Conservation (phyloP, 2,329 filamentous ascomycete species). For the Alternaria sp. region DNA sequence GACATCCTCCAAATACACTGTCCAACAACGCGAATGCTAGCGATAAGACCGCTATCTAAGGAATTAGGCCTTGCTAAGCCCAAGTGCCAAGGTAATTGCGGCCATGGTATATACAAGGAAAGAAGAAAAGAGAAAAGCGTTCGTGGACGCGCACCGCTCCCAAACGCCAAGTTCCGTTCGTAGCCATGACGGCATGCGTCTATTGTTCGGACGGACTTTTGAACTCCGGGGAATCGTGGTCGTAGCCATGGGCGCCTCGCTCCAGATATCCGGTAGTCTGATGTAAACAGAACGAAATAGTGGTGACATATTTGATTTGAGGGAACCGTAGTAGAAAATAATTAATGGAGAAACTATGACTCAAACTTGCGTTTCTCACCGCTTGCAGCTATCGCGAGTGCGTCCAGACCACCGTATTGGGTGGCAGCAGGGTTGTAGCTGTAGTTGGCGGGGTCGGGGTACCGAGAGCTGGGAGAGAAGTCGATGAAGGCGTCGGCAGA, state of each 20-base stretch:
- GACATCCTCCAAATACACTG: conserved; percentile 14
- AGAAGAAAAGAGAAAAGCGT: conserved; percentile 23
- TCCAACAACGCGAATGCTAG: conserved; percentile 12
- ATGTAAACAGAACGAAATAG: conserved; percentile 6
- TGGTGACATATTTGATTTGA: conserved; percentile 9
- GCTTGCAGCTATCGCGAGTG: conserved; percentile 50
- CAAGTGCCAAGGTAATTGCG: conserved; percentile 13
- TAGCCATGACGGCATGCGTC: conserved; percentile 55
- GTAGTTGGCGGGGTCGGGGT: conserved; percentile 44
- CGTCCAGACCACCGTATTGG: conserved; percentile 47
- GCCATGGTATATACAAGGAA: conserved; percentile 27
- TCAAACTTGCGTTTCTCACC: conserved; percentile 52
- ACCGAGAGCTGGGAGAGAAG: conserved; percentile 39
- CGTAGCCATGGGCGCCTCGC: conserved; percentile 26
- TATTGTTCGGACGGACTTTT: conserved; percentile 43
- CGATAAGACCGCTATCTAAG: conserved; percentile 3
- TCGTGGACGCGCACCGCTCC: conserved; percentile 17
- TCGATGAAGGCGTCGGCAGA: conserved; percentile 35
- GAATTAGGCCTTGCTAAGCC: conserved; percentile 2
- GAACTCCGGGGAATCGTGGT: conserved; percentile 25
- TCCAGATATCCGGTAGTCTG: conserved; percentile 4
- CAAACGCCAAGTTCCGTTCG: conserved; percentile 36
- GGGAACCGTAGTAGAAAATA: conserved; percentile 5
- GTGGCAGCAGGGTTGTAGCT: conserved; percentile 34
- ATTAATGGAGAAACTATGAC: conserved; percentile 16